Evolutionary conservation across 805 yeast species (phyloP), one percentile per base, ranked within the genome.

Genomic region (Saccharomyces jurei): DNA sequence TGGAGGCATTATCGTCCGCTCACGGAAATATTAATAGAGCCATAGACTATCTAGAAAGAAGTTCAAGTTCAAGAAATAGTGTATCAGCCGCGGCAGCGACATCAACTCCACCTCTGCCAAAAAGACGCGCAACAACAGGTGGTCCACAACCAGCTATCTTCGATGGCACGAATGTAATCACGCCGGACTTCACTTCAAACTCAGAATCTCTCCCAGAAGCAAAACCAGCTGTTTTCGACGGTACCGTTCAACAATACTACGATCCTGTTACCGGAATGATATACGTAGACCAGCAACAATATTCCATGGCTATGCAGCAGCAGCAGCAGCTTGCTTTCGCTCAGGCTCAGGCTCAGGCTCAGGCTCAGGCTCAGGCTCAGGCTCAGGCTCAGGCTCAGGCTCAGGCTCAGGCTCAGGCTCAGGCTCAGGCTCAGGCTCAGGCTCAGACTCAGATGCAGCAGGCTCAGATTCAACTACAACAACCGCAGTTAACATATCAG

Each of bases 231-330:
- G 64, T 59, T 6, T 66, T 63, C 51, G 66, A 63, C 55, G 64
- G 71, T 41, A 54, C 72, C 57, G 71, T 79, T 68, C 69, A 86
- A 72, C 92, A 85, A 63, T 86, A 82, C 64, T 76, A 84, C 22
- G 91, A 86, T 61, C 89, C 90, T 2, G 72, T 78, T 6, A 84
- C 89, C 0, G 91, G 92, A 11, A 78, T 81, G 50, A 69, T 84
- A 3, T 86, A 86, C 61, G 80, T 86, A 36, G 91, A 86, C 62
- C 77, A 83, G 10, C 81, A 79, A 48, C 89, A 85, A 61, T 87
- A 84, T 50, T 49, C 53, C 47, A 46, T 52, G 14, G 63, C 65
- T 3, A 25, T 56, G 21, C 64, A 58, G 53, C 62, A 64, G 29
- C 64, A 58, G 41, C 66, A 47, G 36, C 60, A 46, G 54, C 61